Evolutionary conservation across 2,329 filamentous ascomycete genomes (phyloP), one percentile per base, ranked within the genome.

Genomic region (Seiridium cupressi): DNA sequence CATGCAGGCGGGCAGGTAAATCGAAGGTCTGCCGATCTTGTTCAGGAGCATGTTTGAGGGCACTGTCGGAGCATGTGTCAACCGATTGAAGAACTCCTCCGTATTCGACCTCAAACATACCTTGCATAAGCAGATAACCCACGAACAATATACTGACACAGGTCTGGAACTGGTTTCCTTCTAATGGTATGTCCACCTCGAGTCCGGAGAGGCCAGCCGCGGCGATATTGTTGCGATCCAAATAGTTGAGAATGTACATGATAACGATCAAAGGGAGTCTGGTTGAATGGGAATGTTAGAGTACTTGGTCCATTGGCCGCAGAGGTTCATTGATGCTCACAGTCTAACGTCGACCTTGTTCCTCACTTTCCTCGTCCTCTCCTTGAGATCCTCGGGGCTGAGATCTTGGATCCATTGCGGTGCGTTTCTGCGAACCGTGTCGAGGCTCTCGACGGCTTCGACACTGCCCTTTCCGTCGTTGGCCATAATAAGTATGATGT

Each of bases 191-290:
- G 55, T 79, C 78, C 3, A 70, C 66, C 38, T 74, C 69, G 35
- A 80, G 68, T 9, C 76, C 76, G 1, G 73, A 74, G 35, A 80
- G 65, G 55, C 70, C 65, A 2, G 74, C 77, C 32, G 64, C 79
- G 8, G 82, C 81, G 62, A 83, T 83, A 62, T 84, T 80, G 55
- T 71, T 70, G 26, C 69, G 63, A 55, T 69, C 69, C n/a, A 71
- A 62, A 53, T 69, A 68, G 42, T 63, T 69, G 36, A 62, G 49
- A 47, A 63, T 48, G 44, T 57, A 57, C 55, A 56, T 56, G n/a
- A 56, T 36, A 18, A 57, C 44, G 18, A 57, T 57, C 34, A 57
- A 10, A 5, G 55, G 42, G 4, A 48, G 26, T 18, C 44, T 57
- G 44, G 46, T 32, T 7, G n/a, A 4, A 38, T 44, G 18, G 13